Conservation (phyloP, 2,329 filamentous ascomycete species). For the Cladobotryum mycophilum region DNA sequence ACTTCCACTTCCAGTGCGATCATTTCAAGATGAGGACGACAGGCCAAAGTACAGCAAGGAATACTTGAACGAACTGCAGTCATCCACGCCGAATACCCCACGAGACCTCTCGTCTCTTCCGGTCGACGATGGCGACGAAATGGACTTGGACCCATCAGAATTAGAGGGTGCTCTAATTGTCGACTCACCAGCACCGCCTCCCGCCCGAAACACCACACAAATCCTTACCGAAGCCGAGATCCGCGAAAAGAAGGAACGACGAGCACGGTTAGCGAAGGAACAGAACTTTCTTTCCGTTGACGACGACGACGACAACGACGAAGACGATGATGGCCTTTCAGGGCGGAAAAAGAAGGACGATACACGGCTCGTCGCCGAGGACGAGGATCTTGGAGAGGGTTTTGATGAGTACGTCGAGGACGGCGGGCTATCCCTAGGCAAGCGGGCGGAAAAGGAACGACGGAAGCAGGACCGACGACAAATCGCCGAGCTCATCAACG, state of each 20-base stretch:
- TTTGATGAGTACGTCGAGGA: constrained; percentile 91
- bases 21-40: constrained; percentile 54
- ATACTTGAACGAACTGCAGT: constrained; percentile 77
- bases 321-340: constrained; percentile 32
- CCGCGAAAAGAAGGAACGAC: constrained; percentile 80
- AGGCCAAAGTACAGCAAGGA: constrained; percentile 80
- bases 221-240: constrained; percentile 85
- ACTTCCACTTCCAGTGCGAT: constrained; percentile 47
- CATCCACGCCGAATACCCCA: constrained; percentile 78
- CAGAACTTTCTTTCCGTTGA: constrained; percentile 62
- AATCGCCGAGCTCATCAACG: constrained; percentile 77
- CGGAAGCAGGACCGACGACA: constrained; percentile 60
- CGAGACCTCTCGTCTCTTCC: constrained; percentile 48
- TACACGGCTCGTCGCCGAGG: constrained; percentile 71
- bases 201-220: constrained; percentile 31
- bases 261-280: constrained; percentile 69
- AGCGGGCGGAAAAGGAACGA: constrained; percentile 69
- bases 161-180: constrained; percentile 61
- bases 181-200: constrained; percentile 32
- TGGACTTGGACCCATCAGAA: constrained; percentile 53
- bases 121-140: constrained; percentile 42
- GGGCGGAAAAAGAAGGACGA: constrained; percentile 55
- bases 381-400: constrained; percentile 88
- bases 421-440: constrained; percentile 70
- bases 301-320: constrained; percentile 52